Percentiles rank a stretch among this genome's conserved stretches.
Conservation (phyloP, 2,329 filamentous ascomycete species). For the Colletotrichum musae region DNA sequence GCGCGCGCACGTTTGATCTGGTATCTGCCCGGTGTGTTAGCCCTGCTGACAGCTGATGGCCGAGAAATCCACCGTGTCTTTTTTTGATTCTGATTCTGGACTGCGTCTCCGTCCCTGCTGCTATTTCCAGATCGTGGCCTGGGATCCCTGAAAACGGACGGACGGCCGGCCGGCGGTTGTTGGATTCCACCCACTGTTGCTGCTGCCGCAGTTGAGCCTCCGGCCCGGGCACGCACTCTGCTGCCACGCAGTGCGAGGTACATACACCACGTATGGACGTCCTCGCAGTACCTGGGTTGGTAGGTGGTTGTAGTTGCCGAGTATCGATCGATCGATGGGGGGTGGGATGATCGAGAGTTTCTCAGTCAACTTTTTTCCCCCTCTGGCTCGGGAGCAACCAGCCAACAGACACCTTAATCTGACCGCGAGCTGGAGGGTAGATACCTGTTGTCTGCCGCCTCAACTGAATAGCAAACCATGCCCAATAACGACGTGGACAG, state of each 20-base stretch:
- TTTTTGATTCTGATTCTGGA: background rate
- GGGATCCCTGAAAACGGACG: conserved; percentile 33
- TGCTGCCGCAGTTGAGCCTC: conserved; percentile 28
- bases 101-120: conserved; percentile 26
- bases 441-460: conserved; percentile 6
- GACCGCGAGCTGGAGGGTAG: conserved; percentile 8
- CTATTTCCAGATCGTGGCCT: conserved; percentile 30
- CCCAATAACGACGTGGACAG: conserved; percentile 22
- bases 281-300: background rate
- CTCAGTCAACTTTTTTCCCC: background rate
- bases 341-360: conserved; percentile 27
- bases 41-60: conserved; percentile 32
- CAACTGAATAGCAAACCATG: background rate
- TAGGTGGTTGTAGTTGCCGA: background rate
- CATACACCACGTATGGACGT: background rate
- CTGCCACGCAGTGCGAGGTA: background rate
- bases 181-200: conserved; percentile 5
- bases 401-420: background rate
- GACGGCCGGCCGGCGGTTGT: conserved; percentile 4
- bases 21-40: background rate
- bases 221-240: background rate
- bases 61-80: conserved; percentile 33
- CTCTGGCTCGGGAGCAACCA: conserved; percentile 3
- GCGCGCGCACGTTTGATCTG: conserved; percentile 39
- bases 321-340: conserved; percentile 37